Base-by-base conservation (phyloP, 176 grass and related monocot genomes). In the Hordeum marinum region DNA sequence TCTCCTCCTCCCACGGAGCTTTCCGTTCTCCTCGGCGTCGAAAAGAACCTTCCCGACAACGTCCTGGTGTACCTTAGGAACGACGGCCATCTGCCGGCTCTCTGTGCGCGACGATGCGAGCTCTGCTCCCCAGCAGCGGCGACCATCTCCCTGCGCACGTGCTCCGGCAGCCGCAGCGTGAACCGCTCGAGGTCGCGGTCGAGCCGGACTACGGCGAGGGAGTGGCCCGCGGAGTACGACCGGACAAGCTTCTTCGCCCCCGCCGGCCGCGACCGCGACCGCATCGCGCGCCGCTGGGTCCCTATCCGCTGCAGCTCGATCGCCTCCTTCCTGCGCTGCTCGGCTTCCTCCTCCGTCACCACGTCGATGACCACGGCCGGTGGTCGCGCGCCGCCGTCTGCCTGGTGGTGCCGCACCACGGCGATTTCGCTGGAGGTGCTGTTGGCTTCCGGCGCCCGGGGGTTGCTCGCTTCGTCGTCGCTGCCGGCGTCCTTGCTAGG, bases 191-290 rank as follows among this genome's bases (percentile, higher is more conserved):
- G 4, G 76, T 89, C 81, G 27, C 43, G 77, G n/a, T 92, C 90
- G 31, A 83, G 63, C 45, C 11, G 86, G 5, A 72, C 71, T 2
- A 27, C 43, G 70, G 63, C 62, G 40, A 77, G 23, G 29, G 92
- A 93, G 80, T 92, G 92, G 29, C 92, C 92, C 15, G 95, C 91
- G 27, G 95, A 97, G 72, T 97, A 90, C 18, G 95, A 97, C 40
- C 90, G 81, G 2, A 59, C 70, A 10, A 93, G 88, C 81, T 73
- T 46, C 6, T 55, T 55, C 24, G 32, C 1, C 67, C 25, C 9
- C 26, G 2, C 71, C 48, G 77, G 13, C 68, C 58, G 88, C 11
- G 90, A 89, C 57, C 80, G 79, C 40, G 86, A 82, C 29, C 91
- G 89, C 42, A 91, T 70, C 70, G 89, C 92, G 29, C 92, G 84